Base-by-base conservation (phyloP, 148 eudicot genomes). In the Vaccinium corymbosum region DNA sequence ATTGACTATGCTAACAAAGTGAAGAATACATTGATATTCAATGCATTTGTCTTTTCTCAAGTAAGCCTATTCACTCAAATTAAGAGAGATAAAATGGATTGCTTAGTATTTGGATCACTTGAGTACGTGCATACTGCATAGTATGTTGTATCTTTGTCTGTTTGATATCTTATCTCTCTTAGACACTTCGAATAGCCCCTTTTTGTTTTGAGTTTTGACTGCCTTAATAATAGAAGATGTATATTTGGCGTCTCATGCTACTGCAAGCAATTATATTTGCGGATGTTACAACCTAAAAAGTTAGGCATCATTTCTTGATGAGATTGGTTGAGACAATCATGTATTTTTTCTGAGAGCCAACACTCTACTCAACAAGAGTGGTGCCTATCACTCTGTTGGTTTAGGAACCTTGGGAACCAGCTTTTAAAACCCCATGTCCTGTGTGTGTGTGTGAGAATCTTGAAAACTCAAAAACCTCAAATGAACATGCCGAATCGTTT, bases 1-100 rank as follows among this genome's bases (percentile, higher is more conserved):
- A 3, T 11, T 25, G 86, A 46, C 9, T 88, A 86, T 80, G 97
- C 97, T 85, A 88, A 68, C 80, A 86, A 80, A 92, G 91, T 88
- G 87, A 96, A 89, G 91, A 96, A 96, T 71, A 93, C 98, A 1
- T 82, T 96, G 84, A 93, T 96, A 78, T 96, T 96, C 91, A 96
- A 96, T 82, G 94, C 99, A 6, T 96, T 96, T 81, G 99, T 96
- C 86, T 81, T 96, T 76, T 92, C 93, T 84, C 99, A 96, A 94
- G 99, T 96, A 87, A 85, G 86, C 56, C 22, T 49, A n/a, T 42
- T 80, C 80, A 22, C 62, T 22, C 16, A 77, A 72, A 50, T 29
- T 48, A 64, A 22, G 8, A 25, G 35, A 50, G 29, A 27, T 22
- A 59, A 64, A 19, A 81, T 14, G 15, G 29, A 15, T 78, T 75